Conservation (phyloP, 2,329 filamentous ascomycete genomes). For the Exserohilum turcica region DNA sequence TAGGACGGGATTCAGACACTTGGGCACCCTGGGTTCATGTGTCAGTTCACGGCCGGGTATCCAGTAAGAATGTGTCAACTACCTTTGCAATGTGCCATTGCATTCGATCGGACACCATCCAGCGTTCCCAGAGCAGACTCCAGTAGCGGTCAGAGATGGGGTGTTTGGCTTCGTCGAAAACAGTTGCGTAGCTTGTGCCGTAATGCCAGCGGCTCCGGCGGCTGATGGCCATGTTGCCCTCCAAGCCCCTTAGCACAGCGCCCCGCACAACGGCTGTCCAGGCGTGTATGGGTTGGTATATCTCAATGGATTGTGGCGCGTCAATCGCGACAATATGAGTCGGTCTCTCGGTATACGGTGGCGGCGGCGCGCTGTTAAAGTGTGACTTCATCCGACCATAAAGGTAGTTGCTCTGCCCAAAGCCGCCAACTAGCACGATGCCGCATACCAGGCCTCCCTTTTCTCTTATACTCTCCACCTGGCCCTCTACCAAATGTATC, state of each 20-base stretch:
- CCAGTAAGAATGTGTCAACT: slow-evolving; percentile 1
- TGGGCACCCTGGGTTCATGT: slow-evolving; percentile 65
- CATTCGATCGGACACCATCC: slow-evolving; percentile 84
- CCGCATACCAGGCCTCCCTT: slow-evolving; percentile 57
- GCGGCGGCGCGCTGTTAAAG: slow-evolving; percentile 61
- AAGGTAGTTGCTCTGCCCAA: slow-evolving; percentile 78
- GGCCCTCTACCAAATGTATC: slow-evolving; percentile 50
- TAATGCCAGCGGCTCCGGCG: slow-evolving; percentile 77
- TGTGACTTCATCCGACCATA: slow-evolving; percentile 70
- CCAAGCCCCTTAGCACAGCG: slow-evolving; percentile 73
- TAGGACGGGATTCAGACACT: slow-evolving; percentile 72
- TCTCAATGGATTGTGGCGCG: slow-evolving; percentile 67
- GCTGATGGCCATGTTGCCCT: slow-evolving; percentile 79
- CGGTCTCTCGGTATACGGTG: slow-evolving; percentile 69
- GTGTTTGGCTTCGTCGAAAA: slow-evolving; percentile 78
- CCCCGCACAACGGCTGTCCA: slow-evolving; percentile 82
- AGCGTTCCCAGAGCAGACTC: slow-evolving; percentile 78
- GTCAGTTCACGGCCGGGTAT: slow-evolving; percentile 11
- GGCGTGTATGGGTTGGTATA: slow-evolving; percentile 81
- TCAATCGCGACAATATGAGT: slow-evolving; percentile 64
- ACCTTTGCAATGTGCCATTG: slow-evolving; percentile 85
- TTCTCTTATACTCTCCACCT: slow-evolving; percentile 49
- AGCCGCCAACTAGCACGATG: slow-evolving; percentile 82
- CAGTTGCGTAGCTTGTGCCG: slow-evolving; percentile 79
- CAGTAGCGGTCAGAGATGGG: slow-evolving; percentile 75